Conservation (phyloP, 2,329 filamentous ascomycete genomes). For the Zalaria sp. region DNA sequence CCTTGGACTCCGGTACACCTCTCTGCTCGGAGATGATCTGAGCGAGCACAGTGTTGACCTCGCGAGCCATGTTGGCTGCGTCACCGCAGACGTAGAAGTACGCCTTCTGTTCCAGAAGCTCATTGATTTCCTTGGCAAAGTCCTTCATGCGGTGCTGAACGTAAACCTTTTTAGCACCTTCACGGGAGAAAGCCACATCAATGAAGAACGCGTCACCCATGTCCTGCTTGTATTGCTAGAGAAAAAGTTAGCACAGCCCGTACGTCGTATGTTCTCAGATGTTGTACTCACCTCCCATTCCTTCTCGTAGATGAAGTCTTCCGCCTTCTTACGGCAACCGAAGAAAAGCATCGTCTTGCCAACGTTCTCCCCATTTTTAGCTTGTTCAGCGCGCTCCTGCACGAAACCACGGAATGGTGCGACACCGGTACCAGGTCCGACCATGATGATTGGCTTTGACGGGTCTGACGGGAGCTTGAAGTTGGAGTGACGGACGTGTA, state of each 20-base stretch:
- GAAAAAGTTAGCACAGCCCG: slow-evolving; percentile 1
- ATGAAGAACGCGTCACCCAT: slow-evolving; percentile 84
- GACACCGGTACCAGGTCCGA: slow-evolving; percentile 91
- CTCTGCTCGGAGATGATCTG: slow-evolving; percentile 79
- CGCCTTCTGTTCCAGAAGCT: slow-evolving; percentile 70
- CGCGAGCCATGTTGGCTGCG: slow-evolving; percentile 61
- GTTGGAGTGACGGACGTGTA: slow-evolving; percentile 95
- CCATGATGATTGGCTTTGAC: slow-evolving; percentile 85
- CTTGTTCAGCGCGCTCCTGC: slow-evolving; percentile 79
- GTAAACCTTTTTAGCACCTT: slow-evolving; percentile 78
- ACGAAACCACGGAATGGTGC: slow-evolving; percentile 93
- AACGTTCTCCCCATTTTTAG: slow-evolving; percentile 64
- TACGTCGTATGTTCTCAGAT: neutral
- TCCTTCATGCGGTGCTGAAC: slow-evolving; percentile 89
- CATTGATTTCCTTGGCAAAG: slow-evolving; percentile 68
- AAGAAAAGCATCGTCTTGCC: slow-evolving; percentile 89
- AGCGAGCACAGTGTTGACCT: slow-evolving; percentile 55
- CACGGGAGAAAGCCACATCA: slow-evolving; percentile 89
- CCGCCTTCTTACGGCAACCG: slow-evolving; percentile 72
- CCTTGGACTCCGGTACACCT: slow-evolving; percentile 70
- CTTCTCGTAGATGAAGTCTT: slow-evolving; percentile 83
- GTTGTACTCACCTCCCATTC: slow-evolving; percentile 72
- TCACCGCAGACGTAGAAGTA: slow-evolving; percentile 99
- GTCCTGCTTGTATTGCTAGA: slow-evolving; percentile 64
- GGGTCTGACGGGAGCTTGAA: slow-evolving; percentile 98